phyloP scores from a whole-genome alignment of 2,329 filamentous ascomycete species.

The Arthrobotrys entomopaga region DNA sequence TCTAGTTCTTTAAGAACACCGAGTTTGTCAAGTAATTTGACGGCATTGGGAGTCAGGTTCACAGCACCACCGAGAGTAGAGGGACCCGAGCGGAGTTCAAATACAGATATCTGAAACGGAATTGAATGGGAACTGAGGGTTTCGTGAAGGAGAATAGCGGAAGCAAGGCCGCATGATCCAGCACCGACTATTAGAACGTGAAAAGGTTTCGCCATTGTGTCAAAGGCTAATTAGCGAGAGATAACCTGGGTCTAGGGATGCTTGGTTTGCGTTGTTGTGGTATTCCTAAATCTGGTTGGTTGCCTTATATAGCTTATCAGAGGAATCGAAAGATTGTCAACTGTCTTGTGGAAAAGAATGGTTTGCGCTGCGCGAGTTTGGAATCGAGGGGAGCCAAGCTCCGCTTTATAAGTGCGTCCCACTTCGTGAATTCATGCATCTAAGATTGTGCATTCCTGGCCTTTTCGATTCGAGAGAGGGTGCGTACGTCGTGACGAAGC shows the following conservation, averaged over 20 bases:
- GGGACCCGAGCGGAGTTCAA: slow-evolving; percentile 65
- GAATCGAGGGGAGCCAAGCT: neutral
- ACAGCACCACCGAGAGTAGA: slow-evolving; percentile 65
- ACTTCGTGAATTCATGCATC: neutral
- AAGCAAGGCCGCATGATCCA: slow-evolving; percentile 31
- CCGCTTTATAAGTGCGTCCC: slow-evolving; percentile 16
- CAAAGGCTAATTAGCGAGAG: neutral
- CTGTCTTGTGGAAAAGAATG: neutral
- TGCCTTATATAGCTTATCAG: neutral
- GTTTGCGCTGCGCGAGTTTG: neutral
- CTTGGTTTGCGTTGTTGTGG: slow-evolving; percentile 30
- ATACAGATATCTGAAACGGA: slow-evolving; percentile 64
- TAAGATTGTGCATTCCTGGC: neutral
- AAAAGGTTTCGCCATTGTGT: slow-evolving; percentile 19
- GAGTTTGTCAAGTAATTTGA: slow-evolving; percentile 64
- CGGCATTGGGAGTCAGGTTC: slow-evolving; percentile 65
- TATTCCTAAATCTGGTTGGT: slow-evolving; percentile 23
- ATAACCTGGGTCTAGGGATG: neutral
- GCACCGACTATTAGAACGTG: slow-evolving; percentile 40
- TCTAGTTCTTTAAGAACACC: slow-evolving; percentile 63
- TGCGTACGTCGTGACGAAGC: slow-evolving; percentile 34
- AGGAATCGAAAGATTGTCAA: neutral
- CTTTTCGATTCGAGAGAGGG: neutral
- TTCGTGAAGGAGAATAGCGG: slow-evolving; percentile 65
- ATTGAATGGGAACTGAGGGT: slow-evolving; percentile 60